Base-by-base conservation (phyloP, 768 basidiomycete genomes). In the Phylloporus rhodoxanthus region DNA sequence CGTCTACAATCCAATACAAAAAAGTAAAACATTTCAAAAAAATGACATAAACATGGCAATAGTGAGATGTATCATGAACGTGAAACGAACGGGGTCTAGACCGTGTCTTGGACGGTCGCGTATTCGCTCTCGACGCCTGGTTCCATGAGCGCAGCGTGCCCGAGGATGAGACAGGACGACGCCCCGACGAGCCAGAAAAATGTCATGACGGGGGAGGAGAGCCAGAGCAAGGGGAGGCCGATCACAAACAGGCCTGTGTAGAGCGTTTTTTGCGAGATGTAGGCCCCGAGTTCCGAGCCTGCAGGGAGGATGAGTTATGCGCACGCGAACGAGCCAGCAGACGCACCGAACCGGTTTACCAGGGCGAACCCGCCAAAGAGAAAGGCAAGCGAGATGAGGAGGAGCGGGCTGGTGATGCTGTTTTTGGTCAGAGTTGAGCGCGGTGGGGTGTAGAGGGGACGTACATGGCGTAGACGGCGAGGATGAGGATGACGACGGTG, bases 61-160 rank as follows among this genome's bases (percentile, higher is more conserved):
- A 14, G 5, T 33, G 32, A 11, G 5, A 15, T 33, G 32, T 33
- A 8, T 33, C 28, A 29, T 29, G 2, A 29, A 11, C 10, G 28
- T 29, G 28, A 23, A 23, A 23, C 23, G 23, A 5, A 23, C 23
- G 28, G 28, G 8, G n/a, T 21, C 70, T 70, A 84, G 43, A 86
- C 85, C 29, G 65, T 62, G 41, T 86, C 87, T 67, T 87, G 79
- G n/a, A 91, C 85, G 37, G 72, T 62, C 3, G 86, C 82, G 58
- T 96, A 96, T 66, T 95, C 92, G 71, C 87, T 89, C 71, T 98
- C 95, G 47, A 96, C 80, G 23, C 95, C 95, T 2, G 94, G 95
- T 68, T 98, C 95, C 54, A 97, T 82, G 54, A 97, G 54, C 48
- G 78, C 79, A 2, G 95, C 95, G 62, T 98, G 95, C 9, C 75